Conservation (phyloP, 208 protist genomes). For the Leishmania mexicana region DNA sequence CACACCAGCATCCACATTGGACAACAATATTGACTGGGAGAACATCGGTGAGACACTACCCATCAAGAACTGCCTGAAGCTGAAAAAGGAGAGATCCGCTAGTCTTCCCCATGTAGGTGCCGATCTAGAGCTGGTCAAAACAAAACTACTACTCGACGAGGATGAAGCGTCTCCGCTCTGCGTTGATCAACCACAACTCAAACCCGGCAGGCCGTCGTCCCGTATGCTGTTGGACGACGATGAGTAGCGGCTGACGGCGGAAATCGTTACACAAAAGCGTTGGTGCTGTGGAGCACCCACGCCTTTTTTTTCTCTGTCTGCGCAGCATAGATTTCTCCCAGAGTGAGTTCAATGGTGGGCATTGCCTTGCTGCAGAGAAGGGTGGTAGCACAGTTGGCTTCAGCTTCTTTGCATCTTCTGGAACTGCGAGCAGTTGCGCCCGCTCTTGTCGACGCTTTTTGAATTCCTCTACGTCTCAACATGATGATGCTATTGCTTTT, state of each 20-base stretch:
- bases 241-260: not conserved
- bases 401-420: not conserved
- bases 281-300: too few relatives aligned
- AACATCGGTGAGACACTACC: slow-evolving; percentile 37
- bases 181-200: not conserved
- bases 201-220: not conserved
- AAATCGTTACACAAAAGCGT: not conserved
- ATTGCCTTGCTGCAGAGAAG: not conserved
- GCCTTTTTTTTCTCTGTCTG: not conserved
- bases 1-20: not conserved
- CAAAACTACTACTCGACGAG: slow-evolving; percentile 25
- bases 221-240: slow-evolving; percentile 26
- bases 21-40: slow-evolving; percentile 42
- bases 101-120: not conserved
- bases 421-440: not conserved
- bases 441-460: not conserved
- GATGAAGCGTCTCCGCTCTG: not conserved
- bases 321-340: not conserved
- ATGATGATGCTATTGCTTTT: not conserved
- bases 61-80: not conserved
- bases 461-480: not conserved
- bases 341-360: not conserved
- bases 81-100: not conserved
- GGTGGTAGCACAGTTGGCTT: not conserved
- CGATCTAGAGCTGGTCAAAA: not conserved